Conservation (phyloP, 805 yeast species). For the Suhomyces canberraensis region DNA sequence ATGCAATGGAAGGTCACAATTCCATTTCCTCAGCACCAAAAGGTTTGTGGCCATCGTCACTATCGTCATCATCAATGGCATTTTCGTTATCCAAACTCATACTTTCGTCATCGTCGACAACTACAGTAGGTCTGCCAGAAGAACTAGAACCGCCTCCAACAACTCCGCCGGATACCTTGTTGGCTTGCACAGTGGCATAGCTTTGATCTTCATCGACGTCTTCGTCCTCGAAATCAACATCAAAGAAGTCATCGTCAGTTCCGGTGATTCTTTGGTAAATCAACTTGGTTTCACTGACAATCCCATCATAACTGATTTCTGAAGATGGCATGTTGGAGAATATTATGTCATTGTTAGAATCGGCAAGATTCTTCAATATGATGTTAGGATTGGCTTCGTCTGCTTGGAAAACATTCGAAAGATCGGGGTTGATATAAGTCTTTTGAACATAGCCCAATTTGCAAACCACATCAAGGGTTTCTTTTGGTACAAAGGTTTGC, state of each 20-base stretch:
- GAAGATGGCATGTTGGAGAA: slow-evolving; percentile 67
- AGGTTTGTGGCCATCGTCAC: slow-evolving; percentile 35
- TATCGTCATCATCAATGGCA: slow-evolving; percentile 22
- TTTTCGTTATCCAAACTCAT: slow-evolving; percentile 19
- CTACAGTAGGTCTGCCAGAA: slow-evolving; percentile 3
- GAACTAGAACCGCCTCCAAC: slow-evolving; percentile 11
- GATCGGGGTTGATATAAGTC: slow-evolving; percentile 35
- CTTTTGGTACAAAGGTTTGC: slow-evolving; percentile 79
- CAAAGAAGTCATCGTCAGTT: slow-evolving; percentile 92
- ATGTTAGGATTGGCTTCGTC: slow-evolving; percentile 13
- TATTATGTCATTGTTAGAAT: slow-evolving; percentile 22
- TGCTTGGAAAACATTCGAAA: slow-evolving; percentile 35
- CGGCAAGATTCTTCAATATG: slow-evolving; percentile 16
- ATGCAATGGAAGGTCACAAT: slow-evolving; percentile 23
- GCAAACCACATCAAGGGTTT: slow-evolving; percentile 48
- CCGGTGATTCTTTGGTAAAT: slow-evolving; percentile 82
- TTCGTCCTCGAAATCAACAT: slow-evolving; percentile 94
- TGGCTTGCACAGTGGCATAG: slow-evolving; percentile 6
- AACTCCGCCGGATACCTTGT: slow-evolving; percentile 11
- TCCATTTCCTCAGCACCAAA: slow-evolving; percentile 46
- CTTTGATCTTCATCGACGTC: slow-evolving; percentile 47
- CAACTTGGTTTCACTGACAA: slow-evolving; percentile 73
- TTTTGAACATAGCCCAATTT: slow-evolving; percentile 39
- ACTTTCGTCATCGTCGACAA: slow-evolving; percentile 3
- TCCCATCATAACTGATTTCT: slow-evolving; percentile 90